phyloP scores from a whole-genome alignment of 495 filamentous ascomycete species.

The Daldinia decipiens region DNA sequence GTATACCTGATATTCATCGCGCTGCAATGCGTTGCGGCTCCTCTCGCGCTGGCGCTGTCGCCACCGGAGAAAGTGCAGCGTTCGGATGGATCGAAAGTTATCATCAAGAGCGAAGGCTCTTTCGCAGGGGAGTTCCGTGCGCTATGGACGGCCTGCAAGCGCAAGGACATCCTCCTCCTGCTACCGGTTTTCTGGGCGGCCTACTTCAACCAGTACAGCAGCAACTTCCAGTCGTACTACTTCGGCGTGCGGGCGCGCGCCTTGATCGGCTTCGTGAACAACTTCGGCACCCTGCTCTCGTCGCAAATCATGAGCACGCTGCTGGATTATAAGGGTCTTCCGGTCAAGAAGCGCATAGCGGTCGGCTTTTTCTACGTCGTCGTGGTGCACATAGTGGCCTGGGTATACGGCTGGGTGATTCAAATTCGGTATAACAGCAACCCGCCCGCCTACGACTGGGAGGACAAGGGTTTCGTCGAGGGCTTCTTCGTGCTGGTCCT shows the following conservation, averaged over 20 bases:
- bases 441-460: conserved; percentile 57
- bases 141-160: conserved; percentile 57
- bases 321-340: conserved; percentile 54
- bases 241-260: conserved; percentile 67
- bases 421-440: conserved; percentile 59
- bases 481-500: conserved; percentile 60
- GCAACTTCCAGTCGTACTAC: conserved; percentile 69
- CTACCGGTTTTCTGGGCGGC: conserved; percentile 65
- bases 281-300: conserved; percentile 52
- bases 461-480: conserved; percentile 55
- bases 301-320: conserved; percentile 55
- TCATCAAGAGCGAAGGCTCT: conserved; percentile 53
- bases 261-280: conserved; percentile 61
- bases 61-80: conserved; percentile 65
- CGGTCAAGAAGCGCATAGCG: conserved; percentile 53
- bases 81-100: conserved; percentile 55
- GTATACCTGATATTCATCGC: conserved; percentile 66
- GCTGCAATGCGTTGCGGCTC: conserved; percentile 63
- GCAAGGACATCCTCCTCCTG: conserved; percentile 62
- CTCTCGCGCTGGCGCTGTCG: conserved; percentile 62
- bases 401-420: conserved; percentile 62
- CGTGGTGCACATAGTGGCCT: conserved; percentile 55
- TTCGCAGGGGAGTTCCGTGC: conserved; percentile 60
- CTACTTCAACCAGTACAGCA: conserved; percentile 67
- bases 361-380: conserved; percentile 58